Conservation (phyloP, 768 basidiomycete genomes). For the Mycena vulgaris region DNA sequence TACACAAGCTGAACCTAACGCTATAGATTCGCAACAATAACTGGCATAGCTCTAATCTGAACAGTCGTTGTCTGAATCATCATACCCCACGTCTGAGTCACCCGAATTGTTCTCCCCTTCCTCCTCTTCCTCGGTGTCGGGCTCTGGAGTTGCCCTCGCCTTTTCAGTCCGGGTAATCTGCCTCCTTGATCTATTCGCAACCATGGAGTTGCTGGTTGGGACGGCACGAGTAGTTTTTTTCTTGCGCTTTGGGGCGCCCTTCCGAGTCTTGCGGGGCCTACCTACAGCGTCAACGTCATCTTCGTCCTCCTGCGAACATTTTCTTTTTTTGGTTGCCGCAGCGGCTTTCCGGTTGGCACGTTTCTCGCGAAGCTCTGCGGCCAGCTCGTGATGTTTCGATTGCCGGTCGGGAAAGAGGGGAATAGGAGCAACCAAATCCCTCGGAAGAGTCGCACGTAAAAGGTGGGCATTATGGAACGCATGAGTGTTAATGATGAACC, state of each 20-base stretch:
- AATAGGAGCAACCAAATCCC: not conserved
- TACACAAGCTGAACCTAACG: too few relatives aligned
- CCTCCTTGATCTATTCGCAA: not conserved
- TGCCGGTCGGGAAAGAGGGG: not conserved
- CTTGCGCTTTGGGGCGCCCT: too few relatives aligned
- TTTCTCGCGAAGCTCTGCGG: not conserved
- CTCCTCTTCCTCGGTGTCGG: not conserved
- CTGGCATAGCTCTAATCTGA: not conserved
- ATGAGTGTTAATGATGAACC: constrained; percentile 34
- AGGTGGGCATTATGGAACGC: too few relatives aligned
- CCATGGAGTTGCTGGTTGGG: not conserved
- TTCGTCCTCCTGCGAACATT: not conserved
- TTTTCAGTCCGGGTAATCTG: not conserved
- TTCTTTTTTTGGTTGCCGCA: not conserved
- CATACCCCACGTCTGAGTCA: not conserved
- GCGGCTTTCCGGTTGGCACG: not conserved
- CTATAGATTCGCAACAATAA: too few relatives aligned
- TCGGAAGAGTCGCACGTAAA: not conserved
- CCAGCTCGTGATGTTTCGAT: not conserved
- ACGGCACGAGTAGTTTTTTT: not conserved
- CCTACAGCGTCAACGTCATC: not conserved
- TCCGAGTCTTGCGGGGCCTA: not conserved
- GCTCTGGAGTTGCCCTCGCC: not conserved
- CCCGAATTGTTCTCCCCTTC: not conserved
- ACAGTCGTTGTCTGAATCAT: not conserved